Evolutionary conservation across 441 rosid genomes (phyloP), one percentile per base, ranked within the genome.

Genomic region (Pelargonium myrrhifolium): DNA sequence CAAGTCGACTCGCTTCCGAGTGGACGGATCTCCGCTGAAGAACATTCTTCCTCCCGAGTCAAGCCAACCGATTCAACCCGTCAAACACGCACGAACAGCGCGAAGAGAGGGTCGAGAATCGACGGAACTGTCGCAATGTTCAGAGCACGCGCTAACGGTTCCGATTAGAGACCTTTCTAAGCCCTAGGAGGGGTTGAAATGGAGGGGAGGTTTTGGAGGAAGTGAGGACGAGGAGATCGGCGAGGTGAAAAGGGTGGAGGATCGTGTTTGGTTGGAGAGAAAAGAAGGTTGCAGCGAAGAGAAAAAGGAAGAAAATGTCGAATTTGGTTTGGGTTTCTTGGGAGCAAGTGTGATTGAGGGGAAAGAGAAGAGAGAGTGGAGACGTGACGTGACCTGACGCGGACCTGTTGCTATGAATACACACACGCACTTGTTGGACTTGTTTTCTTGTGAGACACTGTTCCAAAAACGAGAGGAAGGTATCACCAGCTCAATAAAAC

Each of bases 1-100:
- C 75, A 94, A 85, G 79, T 89, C 99, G 49, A 94, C 99, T 70
- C 99, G 89, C 79, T 89, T 94, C 75, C 97, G 87, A 68, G 91
- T 84, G 35, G 94, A 82, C 2, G 97, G 84, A 86, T 94, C 99
- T 72, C 99, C 99, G 68, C 84, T 56, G 87, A 94, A 94, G 74
- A 88, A 91, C 97, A 91, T 94, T 56, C 9, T 56, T 56, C 61
- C 60, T 40, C 12, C 37, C 14, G 69, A 37, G 14, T 26, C 20
- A 18, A 76, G 69, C 66, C 72, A 55, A 75, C 70, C 59, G 66
- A 42, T 65, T 24, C 43, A 20, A 65, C 45, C 45, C 45, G 65
- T 21, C 14, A 63, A 69, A 39, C 71, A 62, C 70, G 24, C 39
- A 75, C 15, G 61, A 51, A 10, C 47, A 64, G 2, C 11, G 14